Conservation (phyloP, 1,139 yeast species). For the Diutina ranongensis region DNA sequence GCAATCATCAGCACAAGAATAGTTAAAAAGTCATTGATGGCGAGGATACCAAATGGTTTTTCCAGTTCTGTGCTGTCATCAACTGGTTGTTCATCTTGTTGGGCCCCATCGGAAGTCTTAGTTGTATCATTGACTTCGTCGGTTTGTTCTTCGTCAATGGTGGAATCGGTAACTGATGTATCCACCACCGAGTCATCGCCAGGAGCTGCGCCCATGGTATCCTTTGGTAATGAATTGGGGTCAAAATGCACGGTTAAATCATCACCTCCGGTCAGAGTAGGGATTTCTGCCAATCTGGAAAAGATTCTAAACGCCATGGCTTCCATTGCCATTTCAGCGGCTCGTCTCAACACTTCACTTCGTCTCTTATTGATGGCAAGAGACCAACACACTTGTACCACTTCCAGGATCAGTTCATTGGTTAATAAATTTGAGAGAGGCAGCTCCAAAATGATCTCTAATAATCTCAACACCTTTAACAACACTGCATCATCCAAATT, state of each 20-base stretch:
- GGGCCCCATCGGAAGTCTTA: no score
- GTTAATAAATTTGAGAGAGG: constrained; percentile 52
- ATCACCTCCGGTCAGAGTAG: constrained; percentile 28
- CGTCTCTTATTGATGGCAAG: constrained; percentile 89
- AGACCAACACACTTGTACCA: constrained; percentile 82
- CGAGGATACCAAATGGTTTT: constrained; percentile 52
- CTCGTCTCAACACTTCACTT: constrained; percentile 77
- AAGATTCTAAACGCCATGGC: constrained; percentile 63
- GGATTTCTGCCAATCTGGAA: constrained; percentile 42
- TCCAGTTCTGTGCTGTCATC: neutral
- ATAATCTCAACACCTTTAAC: constrained; percentile 64
- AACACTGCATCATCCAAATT: constrained; percentile 87
- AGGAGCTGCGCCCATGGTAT: constrained; percentile 20
- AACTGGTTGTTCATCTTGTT: no score
- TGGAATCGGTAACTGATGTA: neutral
- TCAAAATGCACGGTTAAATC: constrained; percentile 26
- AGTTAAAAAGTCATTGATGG: constrained; percentile 58
- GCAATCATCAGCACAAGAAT: constrained; percentile 76
- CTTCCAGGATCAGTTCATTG: constrained; percentile 79
- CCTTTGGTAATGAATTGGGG: constrained; percentile 27
- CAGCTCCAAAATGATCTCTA: constrained; percentile 62
- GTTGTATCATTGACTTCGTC: neutral
- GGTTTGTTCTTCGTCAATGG: neutral
- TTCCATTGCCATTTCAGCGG: constrained; percentile 80
- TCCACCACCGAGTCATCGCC: neutral